Evolutionary conservation across 2,329 filamentous ascomycete genomes (phyloP).

Genomic region (Clarireedia paspali): DNA sequence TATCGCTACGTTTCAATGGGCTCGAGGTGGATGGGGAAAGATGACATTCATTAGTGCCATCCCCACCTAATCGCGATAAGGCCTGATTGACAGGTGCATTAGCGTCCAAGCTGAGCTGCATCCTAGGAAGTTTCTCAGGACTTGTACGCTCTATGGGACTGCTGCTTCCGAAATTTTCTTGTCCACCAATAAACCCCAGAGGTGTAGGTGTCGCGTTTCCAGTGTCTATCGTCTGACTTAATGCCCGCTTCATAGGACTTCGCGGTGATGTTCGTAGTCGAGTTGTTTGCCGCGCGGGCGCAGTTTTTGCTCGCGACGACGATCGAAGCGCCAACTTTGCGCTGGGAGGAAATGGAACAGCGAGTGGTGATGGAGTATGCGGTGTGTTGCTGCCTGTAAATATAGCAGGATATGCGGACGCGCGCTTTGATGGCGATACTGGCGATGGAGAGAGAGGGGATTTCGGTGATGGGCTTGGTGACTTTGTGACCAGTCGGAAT

Average conservation of each 20-base stretch:
- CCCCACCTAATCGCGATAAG: constrained; percentile 42
- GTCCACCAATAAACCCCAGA: constrained; percentile 24
- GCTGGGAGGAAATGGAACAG: constrained; percentile 58
- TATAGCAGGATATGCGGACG: constrained; percentile 44
- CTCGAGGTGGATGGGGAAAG: constrained; percentile 58
- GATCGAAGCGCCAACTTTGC: constrained; percentile 60
- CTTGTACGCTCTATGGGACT: constrained; percentile 41
- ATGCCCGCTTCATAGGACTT: constrained; percentile 72
- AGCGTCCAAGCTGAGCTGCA: constrained; percentile 41
- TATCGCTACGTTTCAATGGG: constrained; percentile 86
- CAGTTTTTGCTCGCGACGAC: constrained; percentile 50
- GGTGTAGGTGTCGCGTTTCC: constrained; percentile 53
- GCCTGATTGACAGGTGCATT: constrained; percentile 42
- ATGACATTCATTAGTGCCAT: constrained; percentile 34
- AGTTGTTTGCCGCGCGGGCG: constrained; percentile 47
- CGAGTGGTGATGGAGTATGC: constrained; percentile 43
- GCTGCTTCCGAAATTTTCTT: constrained; percentile 35
- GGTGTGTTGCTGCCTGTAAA: constrained; percentile 27
- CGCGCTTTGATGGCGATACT: constrained; percentile 38
- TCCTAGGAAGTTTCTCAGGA: constrained; percentile 45
- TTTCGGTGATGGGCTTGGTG: constrained; percentile 38
- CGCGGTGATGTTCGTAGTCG: constrained; percentile 66
- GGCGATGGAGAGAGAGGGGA: constrained; percentile 53
- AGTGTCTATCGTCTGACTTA: constrained; percentile 58
- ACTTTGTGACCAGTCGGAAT: constrained; percentile 55